phyloP scores from a whole-genome alignment of 129 eudicot genomes.

The Flaveria brownii region DNA sequence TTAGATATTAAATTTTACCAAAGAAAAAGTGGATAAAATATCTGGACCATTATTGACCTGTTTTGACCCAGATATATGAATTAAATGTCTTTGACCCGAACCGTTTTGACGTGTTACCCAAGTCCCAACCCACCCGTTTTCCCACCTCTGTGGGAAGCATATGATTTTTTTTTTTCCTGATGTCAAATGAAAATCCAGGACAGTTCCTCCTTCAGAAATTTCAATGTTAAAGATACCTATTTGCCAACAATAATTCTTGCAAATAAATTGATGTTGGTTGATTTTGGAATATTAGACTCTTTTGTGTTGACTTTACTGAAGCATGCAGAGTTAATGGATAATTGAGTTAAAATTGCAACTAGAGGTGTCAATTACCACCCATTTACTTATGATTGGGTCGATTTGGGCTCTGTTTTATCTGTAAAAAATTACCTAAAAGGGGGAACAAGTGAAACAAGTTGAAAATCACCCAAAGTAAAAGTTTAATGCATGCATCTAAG shows the following conservation, averaged over 20 bases:
- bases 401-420: neutral
- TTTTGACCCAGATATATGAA: neutral
- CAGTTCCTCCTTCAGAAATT: neutral
- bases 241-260: neutral
- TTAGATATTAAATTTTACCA: neutral
- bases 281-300: neutral
- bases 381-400: neutral
- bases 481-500: neutral
- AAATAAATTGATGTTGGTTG: neutral
- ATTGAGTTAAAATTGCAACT: neutral
- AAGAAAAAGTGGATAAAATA: neutral
- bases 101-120: neutral
- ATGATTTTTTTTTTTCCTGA: neutral
- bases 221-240: neutral
- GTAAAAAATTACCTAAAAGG: neutral
- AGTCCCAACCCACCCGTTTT: neutral
- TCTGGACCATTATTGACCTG: neutral
- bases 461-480: too few relatives aligned
- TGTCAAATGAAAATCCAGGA: neutral
- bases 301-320: neutral
- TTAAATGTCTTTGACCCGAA: neutral
- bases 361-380: neutral
- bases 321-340: neutral
- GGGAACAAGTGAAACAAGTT: neutral
- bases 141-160: neutral